These are phyloP conservation scores for Apiospora kogelbergensis DNA, from an alignment of 2,329 filamentous ascomycete genomes.

Conservation along the genomic window DNA sequence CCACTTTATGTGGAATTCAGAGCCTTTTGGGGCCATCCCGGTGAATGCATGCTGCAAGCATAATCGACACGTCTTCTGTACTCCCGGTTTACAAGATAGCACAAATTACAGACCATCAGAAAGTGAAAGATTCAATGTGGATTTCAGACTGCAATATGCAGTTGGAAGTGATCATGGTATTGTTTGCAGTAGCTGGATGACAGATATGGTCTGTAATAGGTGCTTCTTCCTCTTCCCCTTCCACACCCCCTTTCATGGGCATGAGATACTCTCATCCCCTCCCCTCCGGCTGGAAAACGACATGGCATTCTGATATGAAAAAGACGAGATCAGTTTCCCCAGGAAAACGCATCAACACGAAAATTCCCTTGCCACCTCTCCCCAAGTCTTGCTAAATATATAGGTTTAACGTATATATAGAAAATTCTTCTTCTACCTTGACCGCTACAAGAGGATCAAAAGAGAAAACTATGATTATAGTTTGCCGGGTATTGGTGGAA, in stretches of 20 bases:
- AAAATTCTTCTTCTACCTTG: neutral
- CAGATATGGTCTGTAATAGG: neutral
- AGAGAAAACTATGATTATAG: constrained; percentile 4
- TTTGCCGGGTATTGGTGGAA: constrained; percentile 4
- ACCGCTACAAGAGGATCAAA: neutral
- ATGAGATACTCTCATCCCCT: neutral
- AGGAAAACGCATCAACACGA: constrained; percentile 6
- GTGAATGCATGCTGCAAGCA: neutral
- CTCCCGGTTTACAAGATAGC: too few species aligned
- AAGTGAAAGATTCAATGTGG: neutral
- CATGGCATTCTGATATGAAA: neutral
- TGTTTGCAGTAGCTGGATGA: neutral
- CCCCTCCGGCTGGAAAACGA: neutral
- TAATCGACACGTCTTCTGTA: neutral
- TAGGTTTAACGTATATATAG: neutral
- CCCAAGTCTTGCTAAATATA: constrained; percentile 3
- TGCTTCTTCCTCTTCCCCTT: neutral
- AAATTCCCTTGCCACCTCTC: neutral
- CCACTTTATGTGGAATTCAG: neutral
- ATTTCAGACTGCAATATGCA: neutral
- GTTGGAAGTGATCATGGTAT: neutral
- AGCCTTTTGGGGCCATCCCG: neutral
- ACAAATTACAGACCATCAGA: neutral
- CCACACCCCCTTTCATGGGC: neutral
- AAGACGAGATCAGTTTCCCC: constrained; percentile 4